Base-by-base conservation (phyloP, 441 rosid species). In the Iberis amara region DNA sequence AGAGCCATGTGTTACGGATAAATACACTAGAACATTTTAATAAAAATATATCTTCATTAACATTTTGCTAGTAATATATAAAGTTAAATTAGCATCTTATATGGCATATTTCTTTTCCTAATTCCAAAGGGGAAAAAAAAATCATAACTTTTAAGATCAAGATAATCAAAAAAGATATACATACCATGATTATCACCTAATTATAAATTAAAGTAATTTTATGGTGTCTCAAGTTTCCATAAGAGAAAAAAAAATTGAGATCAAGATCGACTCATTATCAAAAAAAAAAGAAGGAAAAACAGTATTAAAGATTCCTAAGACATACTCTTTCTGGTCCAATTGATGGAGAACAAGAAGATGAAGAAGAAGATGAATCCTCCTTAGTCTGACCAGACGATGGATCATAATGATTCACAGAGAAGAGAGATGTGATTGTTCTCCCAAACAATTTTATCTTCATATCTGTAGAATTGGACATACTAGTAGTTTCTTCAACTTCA, bases 381-480 rank as follows among this genome's bases (percentile, higher is more conserved):
- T 61, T 65, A 55, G 30, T 49, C 11, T 23, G 50, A 35, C 67
- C 67, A 23, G 48, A 30, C 7, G 33, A 39, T 51, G 26, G 44
- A 65, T 59, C 55, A 46, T 26, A 43, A 44, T 55, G 39, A 63
- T 50, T 27, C 4, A 48, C 58, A 38, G 28, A 2, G 0, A 46
- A 10, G 0, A 39, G 15, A 31, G 83, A 61, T 24, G 74, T 64
- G 39, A 86, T 86, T 47, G 70, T 83, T 72, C 65, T 72, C n/a
- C 91, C 95, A 48, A 86, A 86, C 59, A 86, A 70, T 72, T 78
- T 86, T 28, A 86, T 79, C 8, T 71, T 77, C 23, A 57, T 53
- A 51, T 77, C 79, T 37, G 55, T 70, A 12, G 66, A n/a, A 35
- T 71, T 71, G 52, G 73, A 69, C 92, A 79, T 79, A 51, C 39